These are phyloP conservation scores for Conoideocrella luteorostrata DNA, from an alignment of 2,329 filamentous ascomycete species.

Conservation along the genomic window DNA sequence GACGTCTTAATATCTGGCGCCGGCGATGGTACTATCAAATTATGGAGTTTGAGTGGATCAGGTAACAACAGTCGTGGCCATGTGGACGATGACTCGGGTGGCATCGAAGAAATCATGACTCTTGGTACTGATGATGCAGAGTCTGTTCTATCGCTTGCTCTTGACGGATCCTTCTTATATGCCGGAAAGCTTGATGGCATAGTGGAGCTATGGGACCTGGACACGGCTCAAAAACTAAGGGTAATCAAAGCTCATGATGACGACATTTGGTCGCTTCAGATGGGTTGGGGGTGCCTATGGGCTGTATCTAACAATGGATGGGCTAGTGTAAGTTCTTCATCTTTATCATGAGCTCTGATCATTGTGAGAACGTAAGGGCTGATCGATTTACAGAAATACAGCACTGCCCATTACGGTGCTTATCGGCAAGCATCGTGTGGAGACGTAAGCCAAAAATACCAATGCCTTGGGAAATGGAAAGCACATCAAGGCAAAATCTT, in stretches of 20 bases:
- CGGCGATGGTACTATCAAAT: slow-evolving; percentile 87
- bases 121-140: slow-evolving; percentile 56
- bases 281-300: slow-evolving; percentile 80
- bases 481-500: slow-evolving; percentile 85
- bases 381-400: slow-evolving; percentile 50
- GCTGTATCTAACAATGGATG: slow-evolving; percentile 86
- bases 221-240: slow-evolving; percentile 83
- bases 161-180: slow-evolving; percentile 90
- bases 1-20: slow-evolving; percentile 87
- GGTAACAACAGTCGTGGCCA: slow-evolving; percentile 9
- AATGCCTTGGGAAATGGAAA: slow-evolving; percentile 69
- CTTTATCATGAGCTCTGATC: too few species aligned
- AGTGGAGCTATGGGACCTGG: slow-evolving; percentile 93
- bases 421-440: slow-evolving; percentile 42
- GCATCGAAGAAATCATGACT: slow-evolving; percentile 63
- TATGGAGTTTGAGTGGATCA: slow-evolving; percentile 64
- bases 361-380: too few species aligned
- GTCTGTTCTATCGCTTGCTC: slow-evolving; percentile 68
- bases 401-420: slow-evolving; percentile 56
- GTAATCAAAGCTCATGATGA: slow-evolving; percentile 75
- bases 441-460: slow-evolving; percentile 70
- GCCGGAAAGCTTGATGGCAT: slow-evolving; percentile 81
- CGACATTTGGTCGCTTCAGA: slow-evolving; percentile 80
- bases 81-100: slow-evolving; percentile 40
- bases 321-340: slow-evolving; percentile 70